Conservation (phyloP, 2,329 filamentous ascomycete species). For the Apiospora rasikravindrae region DNA sequence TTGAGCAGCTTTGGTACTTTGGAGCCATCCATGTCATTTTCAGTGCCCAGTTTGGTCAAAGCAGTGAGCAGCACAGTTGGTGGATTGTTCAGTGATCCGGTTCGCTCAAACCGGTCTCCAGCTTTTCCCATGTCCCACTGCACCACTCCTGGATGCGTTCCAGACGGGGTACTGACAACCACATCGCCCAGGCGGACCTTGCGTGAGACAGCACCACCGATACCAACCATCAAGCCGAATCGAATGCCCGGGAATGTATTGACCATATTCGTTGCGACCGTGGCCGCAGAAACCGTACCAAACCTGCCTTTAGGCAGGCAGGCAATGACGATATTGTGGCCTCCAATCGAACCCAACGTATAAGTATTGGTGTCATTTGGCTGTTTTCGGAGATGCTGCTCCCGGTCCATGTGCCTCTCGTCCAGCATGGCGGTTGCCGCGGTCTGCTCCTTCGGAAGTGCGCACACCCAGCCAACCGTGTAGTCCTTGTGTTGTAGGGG, state of each 20-base stretch:
- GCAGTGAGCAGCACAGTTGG: not conserved
- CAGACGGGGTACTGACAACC: slow-evolving; percentile 27
- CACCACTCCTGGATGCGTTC: slow-evolving; percentile 12
- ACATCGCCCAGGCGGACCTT: slow-evolving; percentile 37
- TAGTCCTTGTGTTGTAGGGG: not conserved
- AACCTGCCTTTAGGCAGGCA: not conserved
- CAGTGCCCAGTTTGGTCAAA: not conserved
- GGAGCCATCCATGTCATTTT: slow-evolving; percentile 10
- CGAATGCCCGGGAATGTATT: not conserved
- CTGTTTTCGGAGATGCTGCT: not conserved
- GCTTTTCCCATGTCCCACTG: slow-evolving; percentile 27
- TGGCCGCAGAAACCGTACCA: not conserved
- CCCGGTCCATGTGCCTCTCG: not conserved
- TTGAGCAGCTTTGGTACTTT: not conserved
- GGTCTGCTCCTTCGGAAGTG: not conserved
- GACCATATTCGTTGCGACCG: not conserved
- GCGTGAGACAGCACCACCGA: slow-evolving; percentile 23
- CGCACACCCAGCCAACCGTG: not conserved
- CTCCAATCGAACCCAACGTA: not conserved
- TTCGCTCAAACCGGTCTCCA: not conserved
- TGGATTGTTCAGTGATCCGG: not conserved
- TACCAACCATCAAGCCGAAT: not conserved
- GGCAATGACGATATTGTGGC: slow-evolving; percentile 10
- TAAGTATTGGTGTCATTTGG: not conserved
- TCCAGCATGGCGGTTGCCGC: not conserved